Evolutionary conservation across 345 rosid genomes (phyloP), one percentile per base, ranked within the genome.

Genomic region (Lagerstroemia speciosa): DNA sequence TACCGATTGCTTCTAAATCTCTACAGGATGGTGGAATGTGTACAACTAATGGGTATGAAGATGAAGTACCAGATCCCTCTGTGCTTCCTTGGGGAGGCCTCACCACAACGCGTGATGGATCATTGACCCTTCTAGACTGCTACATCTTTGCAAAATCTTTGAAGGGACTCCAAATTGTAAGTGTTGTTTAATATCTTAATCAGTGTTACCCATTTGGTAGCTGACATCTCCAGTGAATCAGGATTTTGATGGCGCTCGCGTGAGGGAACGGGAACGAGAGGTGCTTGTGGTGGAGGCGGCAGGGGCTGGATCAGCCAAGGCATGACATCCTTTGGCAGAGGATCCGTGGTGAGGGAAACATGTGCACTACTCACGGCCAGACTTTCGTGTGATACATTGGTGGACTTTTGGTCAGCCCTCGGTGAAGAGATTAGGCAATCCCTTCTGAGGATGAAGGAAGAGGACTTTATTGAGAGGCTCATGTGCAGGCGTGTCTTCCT

Each of bases 231-330:
- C 31, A 68, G 67, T 73, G 65, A 69, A 65, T 71, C 84, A 94
- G 97, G 99, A 89, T 46, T 91, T 94, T 73, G 95, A 91, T 77
- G 85, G 96, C 83, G 96, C 96, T 32, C 83, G 84, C 64, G 92
- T 88, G 63, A 83, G 99, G 78, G 99, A 91, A 75, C 79, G 88
- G 76, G 95, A 94, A 66, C 89, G 97, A 64, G 97, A 91, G 78
- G 75, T 91, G 82, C 96, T 85, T 94, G 99, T 77, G 97, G 99
- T 64, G 96, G 95, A 32, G 97, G 93, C 74, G 97, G 93, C 53
- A 86, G 96, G 73, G 96, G 90, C 65, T 94, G 99, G 99, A 87
- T 94, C 67, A 94, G 95, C 86, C 99, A 89, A 78, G 96, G 90
- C 62, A 80, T 85, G 53, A 71, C 80, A 62, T 78, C 86, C 78